These are phyloP conservation scores for Solanum hybrid DNA, from an alignment of 305 asterid species.

Conservation along the genomic window DNA sequence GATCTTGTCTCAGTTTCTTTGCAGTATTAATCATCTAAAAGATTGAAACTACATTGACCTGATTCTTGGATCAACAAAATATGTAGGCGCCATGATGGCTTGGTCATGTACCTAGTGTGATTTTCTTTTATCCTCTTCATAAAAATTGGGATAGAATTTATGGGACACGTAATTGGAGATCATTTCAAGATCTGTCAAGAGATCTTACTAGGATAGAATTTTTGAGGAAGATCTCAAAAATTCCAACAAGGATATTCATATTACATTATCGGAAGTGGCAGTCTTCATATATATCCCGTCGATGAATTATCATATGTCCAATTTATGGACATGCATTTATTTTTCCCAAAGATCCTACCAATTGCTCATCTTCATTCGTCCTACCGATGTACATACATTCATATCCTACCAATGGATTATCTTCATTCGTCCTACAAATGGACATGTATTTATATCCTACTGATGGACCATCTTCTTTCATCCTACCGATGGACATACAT, in stretches of 20 bases:
- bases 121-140: neutral
- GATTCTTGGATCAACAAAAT: no score
- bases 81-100: neutral
- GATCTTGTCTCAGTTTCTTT: neutral
- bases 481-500: neutral
- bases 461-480: neutral
- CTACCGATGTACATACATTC: neutral
- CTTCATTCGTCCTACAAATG: neutral
- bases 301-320: neutral
- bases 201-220: neutral
- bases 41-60: neutral
- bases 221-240: no score
- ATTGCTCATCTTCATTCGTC: neutral
- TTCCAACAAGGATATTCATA: no score
- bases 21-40: neutral
- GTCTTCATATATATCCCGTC: neutral
- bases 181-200: neutral
- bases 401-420: neutral
- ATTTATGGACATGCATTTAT: neutral
- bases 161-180: neutral
- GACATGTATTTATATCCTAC: no score
- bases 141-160: neutral
- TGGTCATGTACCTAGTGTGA: neutral
- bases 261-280: no score
- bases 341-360: neutral